Base-by-base conservation (phyloP, 306 rosid species). In the Lathyrus sativus region DNA sequence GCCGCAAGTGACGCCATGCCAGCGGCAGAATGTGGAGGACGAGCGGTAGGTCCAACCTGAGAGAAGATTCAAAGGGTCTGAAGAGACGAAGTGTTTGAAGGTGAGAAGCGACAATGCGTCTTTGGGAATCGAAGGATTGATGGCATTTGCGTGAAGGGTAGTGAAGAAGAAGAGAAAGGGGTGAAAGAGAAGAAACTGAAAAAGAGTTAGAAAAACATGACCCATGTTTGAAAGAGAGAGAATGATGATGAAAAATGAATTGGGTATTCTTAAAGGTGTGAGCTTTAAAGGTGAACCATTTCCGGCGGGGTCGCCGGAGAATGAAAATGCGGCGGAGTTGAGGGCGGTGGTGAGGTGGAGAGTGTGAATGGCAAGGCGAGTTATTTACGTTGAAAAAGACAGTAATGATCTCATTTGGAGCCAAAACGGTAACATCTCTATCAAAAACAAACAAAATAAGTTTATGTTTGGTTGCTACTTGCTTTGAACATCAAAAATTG, bases 61-160 rank as follows among this genome's bases (percentile, higher is more conserved):
- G 56, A 84, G 86, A 17, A 82, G 45, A 39, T 56, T 67, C 6
- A 42, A 76, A 66, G 85, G 84, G 70, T 74, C 86, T 4, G 73
- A 28, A 50, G 83, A 67, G 33, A 85, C 77, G 0, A 56, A 74
- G 53, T 11, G 33, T 66, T 82, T 87, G 72, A 87, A 82, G 46
- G 38, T 68, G 48, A 87, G 83, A 62, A 87, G 92, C 8, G 87
- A 74, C 76, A 85, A 75, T 80, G 85, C 89, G 6, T 87, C 85
- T 43, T 6, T 64, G 0, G 43, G 58, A 46, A 54, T 10, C 18
- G 77, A 42, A 62, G 49, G 13, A 14, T 79, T 37, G 45, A 67
- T 60, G 60, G 83, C 68, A 56, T 79, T 74, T 17, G 81, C 49
- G 75, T 44, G 11, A 58, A 48, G 62, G 22, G 59, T 42, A 24